Conservation (phyloP, 169 alveolate genomes). For the Eimeria tenella region DNA sequence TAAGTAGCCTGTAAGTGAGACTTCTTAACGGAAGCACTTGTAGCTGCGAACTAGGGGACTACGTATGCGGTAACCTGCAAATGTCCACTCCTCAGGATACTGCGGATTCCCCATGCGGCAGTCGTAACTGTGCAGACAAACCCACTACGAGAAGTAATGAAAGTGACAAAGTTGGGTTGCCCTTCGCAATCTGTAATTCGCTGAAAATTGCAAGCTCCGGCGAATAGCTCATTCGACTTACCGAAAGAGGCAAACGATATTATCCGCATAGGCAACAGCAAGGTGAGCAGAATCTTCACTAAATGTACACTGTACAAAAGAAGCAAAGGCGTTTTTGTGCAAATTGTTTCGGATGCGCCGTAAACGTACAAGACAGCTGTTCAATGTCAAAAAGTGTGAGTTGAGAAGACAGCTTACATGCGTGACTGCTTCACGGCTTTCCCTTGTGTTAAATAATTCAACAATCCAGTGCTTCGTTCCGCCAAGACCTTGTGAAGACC, state of each 20-base stretch:
- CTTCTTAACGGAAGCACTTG: background rate
- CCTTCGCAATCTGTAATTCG: background rate
- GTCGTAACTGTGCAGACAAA: constrained; percentile 45
- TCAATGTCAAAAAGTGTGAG: background rate
- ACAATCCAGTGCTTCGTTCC: constrained; percentile 3
- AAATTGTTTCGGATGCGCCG: background rate
- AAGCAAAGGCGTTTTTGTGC: background rate
- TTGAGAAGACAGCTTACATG: constrained; percentile 52
- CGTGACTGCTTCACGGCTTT: constrained; percentile 73
- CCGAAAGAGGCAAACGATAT: constrained; percentile 78
- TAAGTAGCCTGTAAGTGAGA: background rate
- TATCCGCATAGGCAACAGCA: constrained; percentile 79
- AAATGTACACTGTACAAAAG: constrained; percentile 46
- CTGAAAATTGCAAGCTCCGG: background rate
- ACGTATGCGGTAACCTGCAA: constrained; percentile 51
- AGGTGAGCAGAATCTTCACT: constrained; percentile 65
- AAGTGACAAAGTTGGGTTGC: background rate
- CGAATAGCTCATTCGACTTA: background rate
- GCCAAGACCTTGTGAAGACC: background rate
- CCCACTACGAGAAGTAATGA: background rate
- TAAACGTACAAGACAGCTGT: background rate
- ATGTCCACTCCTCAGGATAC: constrained; percentile 74
- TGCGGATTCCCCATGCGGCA: constrained; percentile 55
- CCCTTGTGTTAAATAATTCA: constrained; percentile 67
- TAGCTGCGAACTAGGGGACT: background rate